A percentile compares a stretch with the other conserved stretches of the same genome.
These are phyloP conservation scores for Aechmea fasciata DNA, from an alignment of 176 grass and related monocot genomes.

Conservation along the genomic window DNA sequence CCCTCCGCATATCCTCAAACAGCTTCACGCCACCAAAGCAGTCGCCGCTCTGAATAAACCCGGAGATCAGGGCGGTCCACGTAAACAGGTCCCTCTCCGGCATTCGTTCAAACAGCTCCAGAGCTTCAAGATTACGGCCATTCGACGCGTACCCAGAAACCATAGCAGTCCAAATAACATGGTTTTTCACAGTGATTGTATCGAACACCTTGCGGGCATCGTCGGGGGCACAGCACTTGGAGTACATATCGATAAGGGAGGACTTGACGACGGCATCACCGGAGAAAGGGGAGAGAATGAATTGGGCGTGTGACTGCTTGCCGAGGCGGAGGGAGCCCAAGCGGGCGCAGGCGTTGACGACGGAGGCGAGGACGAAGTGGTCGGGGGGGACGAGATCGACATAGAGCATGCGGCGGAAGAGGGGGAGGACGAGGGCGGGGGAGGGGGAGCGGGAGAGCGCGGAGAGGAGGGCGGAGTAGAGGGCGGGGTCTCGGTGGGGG, in stretches of 20 bases:
- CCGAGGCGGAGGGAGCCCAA: slow-evolving; percentile 44
- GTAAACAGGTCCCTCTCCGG: slow-evolving; percentile 43
- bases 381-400: slow-evolving; percentile 43
- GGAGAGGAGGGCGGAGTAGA: slow-evolving; percentile 63
- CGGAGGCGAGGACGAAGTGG: slow-evolving; percentile 56
- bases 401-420: slow-evolving; percentile 46
- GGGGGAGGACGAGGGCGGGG: slow-evolving; percentile 24
- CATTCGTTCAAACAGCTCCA: slow-evolving; percentile 56
- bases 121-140: slow-evolving; percentile 27
- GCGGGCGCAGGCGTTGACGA: slow-evolving; percentile 33
- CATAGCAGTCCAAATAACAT: slow-evolving; percentile 63
- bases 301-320: slow-evolving; percentile 58
- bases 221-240: slow-evolving; percentile 37
- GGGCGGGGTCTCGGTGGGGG: slow-evolving; percentile 30
- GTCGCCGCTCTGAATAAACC: slow-evolving; percentile 43
- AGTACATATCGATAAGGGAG: slow-evolving; percentile 80
- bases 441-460: slow-evolving; percentile 38
- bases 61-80: slow-evolving; percentile 81
- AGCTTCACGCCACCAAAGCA: slow-evolving; percentile 31
- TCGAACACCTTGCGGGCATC: slow-evolving; percentile 74
- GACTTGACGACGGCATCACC: slow-evolving; percentile 56
- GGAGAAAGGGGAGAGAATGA: slow-evolving; percentile 30
- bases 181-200: slow-evolving; percentile 44
- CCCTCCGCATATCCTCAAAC: slow-evolving; percentile 63
- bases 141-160: slow-evolving; percentile 54